Conservation (phyloP, 2,329 filamentous ascomycete genomes). For the Sporothrix brasiliensis region DNA sequence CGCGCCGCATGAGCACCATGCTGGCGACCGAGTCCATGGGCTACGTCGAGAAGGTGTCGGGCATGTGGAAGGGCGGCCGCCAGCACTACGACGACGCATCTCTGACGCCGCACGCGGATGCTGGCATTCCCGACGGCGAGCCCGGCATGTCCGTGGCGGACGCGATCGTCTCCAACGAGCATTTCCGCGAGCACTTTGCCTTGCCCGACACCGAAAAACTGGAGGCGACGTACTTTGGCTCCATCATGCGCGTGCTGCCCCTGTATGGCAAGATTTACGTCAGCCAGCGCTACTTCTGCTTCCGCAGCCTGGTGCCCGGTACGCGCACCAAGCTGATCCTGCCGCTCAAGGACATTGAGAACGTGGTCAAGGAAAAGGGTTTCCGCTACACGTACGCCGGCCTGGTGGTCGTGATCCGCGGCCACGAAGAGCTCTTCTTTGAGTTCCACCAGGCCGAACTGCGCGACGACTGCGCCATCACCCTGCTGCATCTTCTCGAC, state of each 20-base stretch:
- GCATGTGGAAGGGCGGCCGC: constrained; percentile 91
- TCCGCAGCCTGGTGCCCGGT: constrained; percentile 84
- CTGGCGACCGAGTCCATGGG: constrained; percentile 91
- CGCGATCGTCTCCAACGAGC: constrained; percentile 70
- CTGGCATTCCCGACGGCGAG: constrained; percentile 58
- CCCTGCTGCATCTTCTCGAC: constrained; percentile 75
- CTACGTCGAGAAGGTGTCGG: constrained; percentile 94
- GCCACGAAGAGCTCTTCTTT: constrained; percentile 95
- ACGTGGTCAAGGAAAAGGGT: constrained; percentile 90
- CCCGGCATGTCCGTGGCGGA: constrained; percentile 55
- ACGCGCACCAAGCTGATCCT: constrained; percentile 91
- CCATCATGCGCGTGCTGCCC: constrained; percentile 84
- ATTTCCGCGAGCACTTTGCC: constrained; percentile 88
- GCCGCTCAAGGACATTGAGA: constrained; percentile 88
- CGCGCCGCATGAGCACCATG: constrained; percentile 78
- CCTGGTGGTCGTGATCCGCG: constrained; percentile 87
- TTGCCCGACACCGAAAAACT: constrained; percentile 82
- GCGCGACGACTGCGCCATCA: constrained; percentile 87
- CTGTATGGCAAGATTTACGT: constrained; percentile 97
- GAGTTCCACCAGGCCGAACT: constrained; percentile 79
- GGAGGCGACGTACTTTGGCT: constrained; percentile 88
- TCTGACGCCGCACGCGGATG: constrained; percentile 52
- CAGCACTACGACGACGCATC: constrained; percentile 77
- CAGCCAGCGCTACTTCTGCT: constrained; percentile 84
- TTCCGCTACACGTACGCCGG: constrained; percentile 91